Percentiles rank a stretch among this genome's conserved stretches.
Conservation (phyloP, 768 basidiomycete species). For the Pluteus cervinus region DNA sequence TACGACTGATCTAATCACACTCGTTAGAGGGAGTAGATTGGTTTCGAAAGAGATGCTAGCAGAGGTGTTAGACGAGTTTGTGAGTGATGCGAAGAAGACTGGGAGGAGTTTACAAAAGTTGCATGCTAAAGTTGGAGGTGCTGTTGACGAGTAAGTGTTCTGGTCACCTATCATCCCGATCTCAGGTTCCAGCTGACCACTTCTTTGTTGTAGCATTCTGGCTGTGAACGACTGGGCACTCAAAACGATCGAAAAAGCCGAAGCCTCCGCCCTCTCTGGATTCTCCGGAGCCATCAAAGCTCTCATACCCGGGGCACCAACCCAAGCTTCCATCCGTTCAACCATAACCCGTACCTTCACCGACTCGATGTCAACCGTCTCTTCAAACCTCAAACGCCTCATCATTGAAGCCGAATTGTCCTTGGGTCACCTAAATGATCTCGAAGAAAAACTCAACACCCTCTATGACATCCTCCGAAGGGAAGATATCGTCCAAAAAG, state of each 20-base stretch:
- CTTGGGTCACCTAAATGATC: slow-evolving; percentile 45
- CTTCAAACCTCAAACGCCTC: slow-evolving; percentile 44
- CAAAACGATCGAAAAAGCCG: slow-evolving; percentile 42
- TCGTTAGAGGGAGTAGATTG: slow-evolving; percentile 60
- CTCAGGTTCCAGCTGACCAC: too few relatives aligned
- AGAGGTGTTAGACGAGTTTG: slow-evolving; percentile 45
- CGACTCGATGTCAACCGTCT: slow-evolving; percentile 57
- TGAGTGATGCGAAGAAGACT: slow-evolving; percentile 53
- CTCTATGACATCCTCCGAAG: slow-evolving; percentile 55
- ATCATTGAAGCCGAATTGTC: slow-evolving; percentile 63
- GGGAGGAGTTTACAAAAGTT: slow-evolving; percentile 57
- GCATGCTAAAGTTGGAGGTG: slow-evolving; percentile 61
- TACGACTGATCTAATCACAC: slow-evolving; percentile 55
- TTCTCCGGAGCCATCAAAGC: too few relatives aligned
- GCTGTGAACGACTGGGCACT: slow-evolving; percentile 72
- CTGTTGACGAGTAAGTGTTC: slow-evolving; percentile 62
- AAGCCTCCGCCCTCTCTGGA: slow-evolving; percentile 24
- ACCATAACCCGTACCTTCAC: slow-evolving; percentile 51
- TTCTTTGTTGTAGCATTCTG: slow-evolving; percentile 43
- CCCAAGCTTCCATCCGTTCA: slow-evolving; percentile 34
- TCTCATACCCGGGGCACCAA: slow-evolving; percentile 33
- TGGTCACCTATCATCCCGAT: neutral
- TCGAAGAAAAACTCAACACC: slow-evolving; percentile 54
- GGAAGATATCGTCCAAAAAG: slow-evolving; percentile 43
- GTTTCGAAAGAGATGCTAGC: slow-evolving; percentile 54